phyloP scores from a whole-genome alignment of 345 rosid species.

The Euclidium syriacum region DNA sequence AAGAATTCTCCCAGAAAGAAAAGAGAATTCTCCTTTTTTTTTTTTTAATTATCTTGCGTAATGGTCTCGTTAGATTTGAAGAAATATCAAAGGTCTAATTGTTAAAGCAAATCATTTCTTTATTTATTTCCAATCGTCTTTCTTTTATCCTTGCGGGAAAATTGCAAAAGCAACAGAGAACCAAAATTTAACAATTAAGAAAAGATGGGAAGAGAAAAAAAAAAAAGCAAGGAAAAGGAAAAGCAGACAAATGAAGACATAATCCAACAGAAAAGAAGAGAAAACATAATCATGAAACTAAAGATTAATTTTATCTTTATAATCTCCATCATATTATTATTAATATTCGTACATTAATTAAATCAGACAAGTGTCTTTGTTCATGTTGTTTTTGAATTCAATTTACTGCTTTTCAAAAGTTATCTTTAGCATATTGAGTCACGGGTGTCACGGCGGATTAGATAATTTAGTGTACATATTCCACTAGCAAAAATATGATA shows the following conservation, averaged over 20 bases:
- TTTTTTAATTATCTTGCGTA: neutral
- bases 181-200: neutral
- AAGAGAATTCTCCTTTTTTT: neutral
- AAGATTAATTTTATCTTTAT: constrained; percentile 27
- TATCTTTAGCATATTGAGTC: neutral
- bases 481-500: neutral
- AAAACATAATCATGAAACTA: constrained; percentile 26
- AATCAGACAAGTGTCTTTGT: neutral
- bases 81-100: constrained; percentile 13
- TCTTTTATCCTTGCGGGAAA: constrained; percentile 7
- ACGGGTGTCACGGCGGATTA: too few species aligned
- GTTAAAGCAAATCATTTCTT: constrained; percentile 3
- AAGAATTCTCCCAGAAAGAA: neutral
- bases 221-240: neutral
- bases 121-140: neutral
- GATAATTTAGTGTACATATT: neutral
- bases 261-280: constrained; percentile 17
- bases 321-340: constrained; percentile 22
- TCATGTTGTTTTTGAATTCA: too few species aligned
- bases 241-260: constrained; percentile 18
- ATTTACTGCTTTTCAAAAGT: neutral
- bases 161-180: constrained; percentile 9
- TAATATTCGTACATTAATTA: neutral
- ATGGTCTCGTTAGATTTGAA: neutral
- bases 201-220: neutral